Base-by-base conservation (phyloP, 768 basidiomycete genomes). In the Melanogaster broomeanus region DNA sequence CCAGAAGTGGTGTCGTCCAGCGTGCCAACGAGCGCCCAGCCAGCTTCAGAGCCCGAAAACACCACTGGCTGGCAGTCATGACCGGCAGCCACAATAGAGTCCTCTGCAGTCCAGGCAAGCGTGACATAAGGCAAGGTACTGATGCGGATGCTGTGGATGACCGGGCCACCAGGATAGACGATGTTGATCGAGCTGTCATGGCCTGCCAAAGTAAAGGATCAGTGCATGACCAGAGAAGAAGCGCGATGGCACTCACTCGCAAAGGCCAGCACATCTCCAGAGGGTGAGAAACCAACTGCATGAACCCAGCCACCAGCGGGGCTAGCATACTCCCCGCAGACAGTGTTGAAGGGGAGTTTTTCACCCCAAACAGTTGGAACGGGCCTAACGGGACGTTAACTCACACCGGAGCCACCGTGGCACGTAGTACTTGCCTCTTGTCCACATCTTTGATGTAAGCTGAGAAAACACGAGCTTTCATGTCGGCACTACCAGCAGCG, bases 391-490 rank as follows among this genome's bases (percentile, higher is more conserved):
- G 40, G 11, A 48, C 9, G 38, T 60, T 63, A 40, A 57, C 53
- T 43, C 37, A 24, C 4, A 49, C 24, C n/a, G n/a, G 22, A 33
- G 24, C 9, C 34, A 13, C 13, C 27, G 24, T 25, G 12, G 45
- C 47, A 50, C 30, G n/a, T 44, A 21, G 6, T 22, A 64, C 77
- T 57, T 58, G 89, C 96, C 86, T 90, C 63, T 90, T 84, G 66
- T 99, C 97, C 19, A 98, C 86, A 61, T 97, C 97, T 77, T 99
- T 99, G 75, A 98, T 95, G 71, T 93, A 98, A 4, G 94, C 97
- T 1, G 95, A 98, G 71, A 98, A 91, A 8, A 99, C 97, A 18
- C 95, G 83, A 11, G 97, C 97, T 72, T 96, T 96, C 84, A 93
- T 93, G 65, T 99, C 97, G 0, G 96, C 94, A 52, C 92, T 87